Evolutionary conservation across 345 rosid species (phyloP), one percentile per base, ranked within the genome.

Genomic region (Rubroshorea leprosula): DNA sequence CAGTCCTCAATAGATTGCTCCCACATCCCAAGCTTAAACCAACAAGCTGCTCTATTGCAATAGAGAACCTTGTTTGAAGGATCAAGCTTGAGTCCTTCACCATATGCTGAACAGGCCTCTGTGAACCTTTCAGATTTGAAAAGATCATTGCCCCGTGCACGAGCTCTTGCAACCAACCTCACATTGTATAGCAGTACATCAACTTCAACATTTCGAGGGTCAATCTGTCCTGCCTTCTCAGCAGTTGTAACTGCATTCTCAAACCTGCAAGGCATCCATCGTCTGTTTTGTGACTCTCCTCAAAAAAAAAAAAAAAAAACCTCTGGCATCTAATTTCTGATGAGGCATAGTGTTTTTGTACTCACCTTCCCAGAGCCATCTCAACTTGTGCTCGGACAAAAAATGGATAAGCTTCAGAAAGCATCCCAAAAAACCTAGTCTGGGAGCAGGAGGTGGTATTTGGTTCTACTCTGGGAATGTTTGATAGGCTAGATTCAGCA

Each of bases 111-210:
- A 55, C 87, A 78, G 59, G 99, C 99, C 76, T 94, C 99, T 19
- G 96, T 90, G 65, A 72, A 94, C 75, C 99, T 85, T 78, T 94
- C 99, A 24, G 93, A 87, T 73, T 86, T 92, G 66, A 85, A 87
- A 67, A 90, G 96, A 72, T 85, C 84, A 71, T 87, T 85, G 60
- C 97, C 99, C 22, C 86, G 99, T 23, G 77, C 55, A 46, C 90
- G 82, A 51, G 95, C 92, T 56, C 90, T 83, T 9, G 77, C 69
- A 16, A 94, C 82, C 72, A 79, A 58, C 66, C 57, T 78, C 64
- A 94, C 87, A 68, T 83, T 87, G 54, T 58, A 84, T 45, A 80
- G 76, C 61, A 85, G 68, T 9, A 68, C 72, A 18, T 74, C 66
- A 66, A 82, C 75, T 72, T 94, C 99, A 69, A 49, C 70, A 76